Percentiles rank a stretch among this genome's conserved stretches.
phyloP scores from a whole-genome alignment of 1,139 yeast species.

The Zygoascus sp. region DNA sequence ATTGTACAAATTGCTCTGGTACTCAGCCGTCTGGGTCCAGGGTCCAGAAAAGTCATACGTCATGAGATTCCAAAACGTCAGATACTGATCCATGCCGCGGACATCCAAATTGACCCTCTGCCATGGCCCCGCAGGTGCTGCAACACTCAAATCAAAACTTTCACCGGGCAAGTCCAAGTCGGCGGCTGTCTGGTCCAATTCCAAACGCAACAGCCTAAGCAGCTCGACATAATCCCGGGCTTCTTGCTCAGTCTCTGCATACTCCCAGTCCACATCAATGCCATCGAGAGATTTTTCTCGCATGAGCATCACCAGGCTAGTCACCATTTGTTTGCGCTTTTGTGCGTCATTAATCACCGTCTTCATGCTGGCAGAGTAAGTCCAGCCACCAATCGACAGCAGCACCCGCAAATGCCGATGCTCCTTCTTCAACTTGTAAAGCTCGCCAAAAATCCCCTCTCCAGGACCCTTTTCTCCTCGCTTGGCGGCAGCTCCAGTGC shows the following conservation, averaged over 20 bases:
- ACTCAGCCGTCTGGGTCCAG: conserved; percentile 62
- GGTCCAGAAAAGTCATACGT: conserved; percentile 81
- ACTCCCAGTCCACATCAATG: conserved; percentile 93
- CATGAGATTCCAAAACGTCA: conserved; percentile 82
- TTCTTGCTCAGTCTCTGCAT: conserved; percentile 52
- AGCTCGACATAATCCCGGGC: conserved; percentile 45
- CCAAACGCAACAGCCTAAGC: conserved; percentile 41
- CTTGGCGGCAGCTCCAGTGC: conserved; percentile 36
- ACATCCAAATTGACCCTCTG: conserved; percentile 45
- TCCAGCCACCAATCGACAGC: conserved; percentile 90
- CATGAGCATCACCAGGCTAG: conserved; percentile 47
- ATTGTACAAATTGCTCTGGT: conserved; percentile 67
- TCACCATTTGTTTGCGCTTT: conserved; percentile 47
- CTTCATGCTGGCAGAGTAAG: conserved; percentile 52
- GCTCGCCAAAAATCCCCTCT: conserved; percentile 54
- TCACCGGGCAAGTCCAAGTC: conserved; percentile 26
- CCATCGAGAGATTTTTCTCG: conserved; percentile 73
- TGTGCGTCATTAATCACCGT: conserved; percentile 40
- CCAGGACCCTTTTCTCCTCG: conserved; percentile 16
- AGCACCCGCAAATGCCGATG: conserved; percentile 53
- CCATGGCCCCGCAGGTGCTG: conserved; percentile 65
- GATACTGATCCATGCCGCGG: conserved; percentile 48
- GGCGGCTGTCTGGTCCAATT: conserved; percentile 41
- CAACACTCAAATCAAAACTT: conserved; percentile 56
- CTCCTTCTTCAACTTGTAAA: conserved; percentile 46